Evolutionary conservation across 2,329 filamentous ascomycete species (phyloP).

Genomic region (Hypocreales sp.): DNA sequence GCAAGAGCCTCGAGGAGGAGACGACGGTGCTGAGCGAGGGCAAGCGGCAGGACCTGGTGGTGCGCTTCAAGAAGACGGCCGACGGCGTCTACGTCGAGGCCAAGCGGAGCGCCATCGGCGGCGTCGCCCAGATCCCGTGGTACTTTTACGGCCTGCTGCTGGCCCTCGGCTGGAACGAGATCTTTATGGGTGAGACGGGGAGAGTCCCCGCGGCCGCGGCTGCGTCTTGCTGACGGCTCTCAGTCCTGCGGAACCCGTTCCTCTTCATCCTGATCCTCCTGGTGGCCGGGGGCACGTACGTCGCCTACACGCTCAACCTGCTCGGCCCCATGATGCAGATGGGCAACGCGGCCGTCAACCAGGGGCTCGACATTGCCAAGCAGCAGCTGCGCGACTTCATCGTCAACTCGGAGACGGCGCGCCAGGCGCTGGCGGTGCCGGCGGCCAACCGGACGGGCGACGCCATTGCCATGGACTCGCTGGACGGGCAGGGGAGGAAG

Average conservation of each 20-base stretch:
- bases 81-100: constrained; percentile 97
- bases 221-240: too few species aligned
- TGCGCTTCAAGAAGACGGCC: constrained; percentile 95
- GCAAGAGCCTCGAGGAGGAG: constrained; percentile 88
- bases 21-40: constrained; percentile 86
- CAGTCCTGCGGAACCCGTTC: constrained; percentile 84
- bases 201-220: too few species aligned
- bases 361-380: constrained; percentile 85
- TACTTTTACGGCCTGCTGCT: constrained; percentile 89
- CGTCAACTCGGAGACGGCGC: constrained; percentile 69
- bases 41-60: constrained; percentile 80
- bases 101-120: constrained; percentile 90
- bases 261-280: constrained; percentile 84
- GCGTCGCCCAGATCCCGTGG: constrained; percentile 81
- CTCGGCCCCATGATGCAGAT: constrained; percentile 95
- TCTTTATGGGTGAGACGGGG: constrained; percentile 82
- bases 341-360: constrained; percentile 72
- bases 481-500: constrained; percentile 45
- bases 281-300: constrained; percentile 60
- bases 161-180: constrained; percentile 96
- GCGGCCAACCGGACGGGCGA: constrained; percentile 23
- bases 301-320: constrained; percentile 87
- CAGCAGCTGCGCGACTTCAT: constrained; percentile 82
- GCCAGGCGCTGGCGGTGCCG: constrained; percentile 72
- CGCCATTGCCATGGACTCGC: constrained; percentile 39